phyloP scores from a whole-genome alignment of 2,329 filamentous ascomycete genomes.

The Sclerotinia sclerotiorum region DNA sequence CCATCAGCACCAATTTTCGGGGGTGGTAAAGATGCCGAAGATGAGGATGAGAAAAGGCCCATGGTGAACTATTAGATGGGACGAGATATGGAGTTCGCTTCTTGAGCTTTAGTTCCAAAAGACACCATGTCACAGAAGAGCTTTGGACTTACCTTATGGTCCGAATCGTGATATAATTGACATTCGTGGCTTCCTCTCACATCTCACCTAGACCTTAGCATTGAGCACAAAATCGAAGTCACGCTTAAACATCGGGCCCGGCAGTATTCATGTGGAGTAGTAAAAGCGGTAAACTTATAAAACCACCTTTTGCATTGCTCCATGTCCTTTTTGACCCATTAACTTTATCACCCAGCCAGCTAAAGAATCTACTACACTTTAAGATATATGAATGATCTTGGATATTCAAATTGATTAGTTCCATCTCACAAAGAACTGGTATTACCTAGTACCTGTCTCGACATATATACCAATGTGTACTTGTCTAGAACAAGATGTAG shows the following conservation, averaged over 20 bases:
- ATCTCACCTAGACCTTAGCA: not conserved
- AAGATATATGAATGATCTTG: not conserved
- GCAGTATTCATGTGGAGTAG: not conserved
- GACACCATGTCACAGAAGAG: not conserved
- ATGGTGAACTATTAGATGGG: slow-evolving; percentile 41
- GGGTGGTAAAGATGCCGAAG: slow-evolving; percentile 41
- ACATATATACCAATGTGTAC: not conserved
- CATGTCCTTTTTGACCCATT: too few relatives aligned
- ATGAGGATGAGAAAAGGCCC: slow-evolving; percentile 49
- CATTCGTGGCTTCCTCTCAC: too few relatives aligned
- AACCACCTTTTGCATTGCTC: too few relatives aligned
- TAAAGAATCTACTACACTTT: not conserved
- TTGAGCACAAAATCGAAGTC: not conserved
- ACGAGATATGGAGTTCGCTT: not conserved
- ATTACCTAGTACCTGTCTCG: not conserved
- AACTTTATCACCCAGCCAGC: not conserved
- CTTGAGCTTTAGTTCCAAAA: not conserved
- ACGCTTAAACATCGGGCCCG: not conserved
- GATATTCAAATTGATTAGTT: not conserved
- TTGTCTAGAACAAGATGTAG: not conserved
- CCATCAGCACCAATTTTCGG: slow-evolving; percentile 53
- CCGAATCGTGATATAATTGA: not conserved
- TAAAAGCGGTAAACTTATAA: not conserved
- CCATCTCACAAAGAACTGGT: not conserved
- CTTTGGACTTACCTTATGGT: not conserved